phyloP scores from a whole-genome alignment of 202 grass and related monocot genomes.

The Panicum virgatum region DNA sequence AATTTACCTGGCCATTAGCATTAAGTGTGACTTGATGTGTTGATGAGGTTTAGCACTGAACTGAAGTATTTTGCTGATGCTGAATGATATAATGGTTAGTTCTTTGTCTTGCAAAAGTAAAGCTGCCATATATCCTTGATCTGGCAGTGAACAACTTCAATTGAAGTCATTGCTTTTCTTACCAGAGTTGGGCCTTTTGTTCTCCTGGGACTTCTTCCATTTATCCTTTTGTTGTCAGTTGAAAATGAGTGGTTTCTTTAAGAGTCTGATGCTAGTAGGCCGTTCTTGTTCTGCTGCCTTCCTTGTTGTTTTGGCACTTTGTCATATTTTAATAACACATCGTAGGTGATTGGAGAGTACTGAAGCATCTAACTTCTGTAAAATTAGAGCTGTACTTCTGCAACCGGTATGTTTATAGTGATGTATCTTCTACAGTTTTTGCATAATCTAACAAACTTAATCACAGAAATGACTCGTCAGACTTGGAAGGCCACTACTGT shows the following conservation, averaged over 20 bases:
- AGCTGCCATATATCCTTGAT: background rate
- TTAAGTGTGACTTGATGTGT: background rate
- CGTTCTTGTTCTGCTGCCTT: background rate
- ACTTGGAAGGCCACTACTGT: background rate
- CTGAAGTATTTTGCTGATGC: slow-evolving; percentile 27
- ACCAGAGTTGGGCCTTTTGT: background rate
- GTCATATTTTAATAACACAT: background rate
- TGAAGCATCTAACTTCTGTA: slow-evolving; percentile 1
- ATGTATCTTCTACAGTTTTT: background rate
- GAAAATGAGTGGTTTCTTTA: too few species aligned
- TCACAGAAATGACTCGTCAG: background rate
- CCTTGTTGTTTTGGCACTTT: background rate
- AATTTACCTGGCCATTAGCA: slow-evolving; percentile 1
- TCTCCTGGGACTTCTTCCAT: too few species aligned
- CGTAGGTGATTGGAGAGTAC: background rate
- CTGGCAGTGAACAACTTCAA: background rate
- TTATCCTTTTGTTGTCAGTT: too few species aligned
- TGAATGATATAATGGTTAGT: slow-evolving; percentile 26
- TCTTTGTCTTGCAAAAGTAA: slow-evolving; percentile 6
- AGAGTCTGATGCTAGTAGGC: background rate
- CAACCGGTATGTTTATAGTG: slow-evolving; percentile 9
- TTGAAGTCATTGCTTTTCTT: slow-evolving; percentile 9
- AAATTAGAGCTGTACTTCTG: background rate
- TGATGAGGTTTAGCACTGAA: slow-evolving; percentile 27
- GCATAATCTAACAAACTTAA: slow-evolving; percentile 3